Percentiles rank a stretch among this genome's conserved stretches.
Conservation (phyloP, 2,329 filamentous ascomycete genomes). For the Fusarium hostae region DNA sequence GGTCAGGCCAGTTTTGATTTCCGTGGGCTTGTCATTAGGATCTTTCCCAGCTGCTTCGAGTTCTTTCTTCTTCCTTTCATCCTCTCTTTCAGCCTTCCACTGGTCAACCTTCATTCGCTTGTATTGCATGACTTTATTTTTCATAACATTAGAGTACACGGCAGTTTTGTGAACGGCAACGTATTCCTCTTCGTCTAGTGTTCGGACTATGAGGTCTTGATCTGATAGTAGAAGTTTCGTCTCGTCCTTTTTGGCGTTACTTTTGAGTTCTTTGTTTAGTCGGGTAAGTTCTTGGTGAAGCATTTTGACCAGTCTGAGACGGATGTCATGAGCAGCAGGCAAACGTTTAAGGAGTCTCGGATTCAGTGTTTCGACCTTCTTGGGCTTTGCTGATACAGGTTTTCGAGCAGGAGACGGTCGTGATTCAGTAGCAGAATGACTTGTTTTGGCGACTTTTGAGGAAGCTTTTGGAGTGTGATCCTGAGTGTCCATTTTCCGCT, state of each 20-base stretch:
- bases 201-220: constrained; percentile 74
- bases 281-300: constrained; percentile 74
- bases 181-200: constrained; percentile 82
- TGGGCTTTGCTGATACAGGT: constrained; percentile 28
- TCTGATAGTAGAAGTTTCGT: constrained; percentile 66
- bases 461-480: constrained; percentile 7
- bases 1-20: constrained; percentile 76
- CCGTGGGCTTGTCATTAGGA: constrained; percentile 54
- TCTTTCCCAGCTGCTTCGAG: constrained; percentile 48
- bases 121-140: constrained; percentile 79
- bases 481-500: constrained; percentile 35
- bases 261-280: constrained; percentile 72
- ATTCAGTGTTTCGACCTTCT: constrained; percentile 67
- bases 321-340: constrained; percentile 67
- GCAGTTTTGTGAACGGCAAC: constrained; percentile 72
- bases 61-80: constrained; percentile 52
- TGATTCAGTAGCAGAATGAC: constrained; percentile 30
- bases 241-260: constrained; percentile 60
- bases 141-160: constrained; percentile 87
- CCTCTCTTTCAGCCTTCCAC: constrained; percentile 73
- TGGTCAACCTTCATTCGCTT: constrained; percentile 78
- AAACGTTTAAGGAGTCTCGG: constrained; percentile 71
- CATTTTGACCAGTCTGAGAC: constrained; percentile 68
- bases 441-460: constrained; percentile 10
- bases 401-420: constrained; percentile 28